Conservation (phyloP, 441 rosid species). For the Pelargonium citronellum region DNA sequence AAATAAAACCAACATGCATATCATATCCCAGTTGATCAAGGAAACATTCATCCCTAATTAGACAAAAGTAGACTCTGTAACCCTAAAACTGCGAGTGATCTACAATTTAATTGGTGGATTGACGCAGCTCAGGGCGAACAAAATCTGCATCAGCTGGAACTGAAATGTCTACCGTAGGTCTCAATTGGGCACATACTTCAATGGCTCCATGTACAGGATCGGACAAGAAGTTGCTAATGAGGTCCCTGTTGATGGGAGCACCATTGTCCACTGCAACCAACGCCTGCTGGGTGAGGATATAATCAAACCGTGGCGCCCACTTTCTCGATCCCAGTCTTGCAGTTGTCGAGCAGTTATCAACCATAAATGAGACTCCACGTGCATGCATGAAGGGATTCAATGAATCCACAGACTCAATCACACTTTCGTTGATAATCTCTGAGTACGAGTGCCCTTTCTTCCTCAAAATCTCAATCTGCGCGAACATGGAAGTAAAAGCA, state of each 20-base stretch:
- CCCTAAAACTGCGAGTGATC: background rate
- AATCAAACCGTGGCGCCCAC: slow-evolving; percentile 91
- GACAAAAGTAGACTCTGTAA: too few species aligned
- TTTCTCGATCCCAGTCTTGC: slow-evolving; percentile 88
- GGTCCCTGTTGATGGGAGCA: slow-evolving; percentile 57
- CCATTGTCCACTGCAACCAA: slow-evolving; percentile 62
- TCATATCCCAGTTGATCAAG: too few species aligned
- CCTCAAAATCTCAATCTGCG: slow-evolving; percentile 81
- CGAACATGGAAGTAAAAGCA: background rate
- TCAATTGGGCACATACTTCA: slow-evolving; percentile 73
- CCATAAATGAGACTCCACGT: slow-evolving; percentile 93
- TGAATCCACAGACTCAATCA: slow-evolving; percentile 83
- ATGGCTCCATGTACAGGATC: slow-evolving; percentile 91
- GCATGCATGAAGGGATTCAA: slow-evolving; percentile 92
- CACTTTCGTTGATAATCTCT: slow-evolving; percentile 83
- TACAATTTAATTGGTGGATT: slow-evolving; percentile 43
- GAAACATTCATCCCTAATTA: too few species aligned
- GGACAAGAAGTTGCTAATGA: slow-evolving; percentile 77
- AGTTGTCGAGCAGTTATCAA: slow-evolving; percentile 91
- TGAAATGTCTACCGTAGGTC: slow-evolving; percentile 85
- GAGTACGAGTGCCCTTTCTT: slow-evolving; percentile 91
- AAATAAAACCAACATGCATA: too few species aligned
- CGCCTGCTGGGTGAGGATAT: slow-evolving; percentile 77
- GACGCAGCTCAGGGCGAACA: slow-evolving; percentile 87
- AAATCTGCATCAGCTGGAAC: slow-evolving; percentile 84